Percentiles rank a stretch among this genome's conserved stretches.
Evolutionary conservation across 2,329 filamentous ascomycete genomes (phyloP).

Genomic region (Sporothrix schenckii): DNA sequence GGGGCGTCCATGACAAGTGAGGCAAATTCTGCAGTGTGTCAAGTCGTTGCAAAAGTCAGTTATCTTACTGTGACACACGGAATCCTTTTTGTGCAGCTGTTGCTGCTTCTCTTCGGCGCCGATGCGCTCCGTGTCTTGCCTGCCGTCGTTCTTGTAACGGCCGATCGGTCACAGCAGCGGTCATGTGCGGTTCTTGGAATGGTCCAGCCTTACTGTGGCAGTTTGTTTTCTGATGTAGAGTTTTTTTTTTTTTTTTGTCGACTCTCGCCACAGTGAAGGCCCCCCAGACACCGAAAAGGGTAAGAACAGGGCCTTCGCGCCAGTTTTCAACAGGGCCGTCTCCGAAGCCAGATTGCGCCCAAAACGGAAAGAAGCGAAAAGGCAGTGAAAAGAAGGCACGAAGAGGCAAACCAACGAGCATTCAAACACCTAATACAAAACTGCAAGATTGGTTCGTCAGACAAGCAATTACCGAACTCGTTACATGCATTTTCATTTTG

Average conservation of each 20-base stretch:
- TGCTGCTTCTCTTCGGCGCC: background rate
- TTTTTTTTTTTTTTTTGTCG: background rate
- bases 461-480: background rate
- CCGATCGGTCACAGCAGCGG: background rate
- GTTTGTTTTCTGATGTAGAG: background rate
- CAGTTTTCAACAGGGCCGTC: slow-evolving; percentile 26
- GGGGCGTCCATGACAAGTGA: background rate
- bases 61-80: slow-evolving; percentile 24
- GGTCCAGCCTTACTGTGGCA: background rate
- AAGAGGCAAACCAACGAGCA: background rate
- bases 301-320: slow-evolving; percentile 5
- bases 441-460: slow-evolving; percentile 6
- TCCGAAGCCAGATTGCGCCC: slow-evolving; percentile 1
- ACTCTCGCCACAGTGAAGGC: background rate
- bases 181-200: background rate
- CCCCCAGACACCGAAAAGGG: background rate
- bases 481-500: background rate
- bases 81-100: slow-evolving; percentile 12
- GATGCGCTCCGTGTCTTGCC: background rate
- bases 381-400: background rate
- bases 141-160: too few species aligned
- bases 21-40: background rate
- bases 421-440: slow-evolving; percentile 8
- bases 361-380: background rate
- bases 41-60: too few species aligned